These are phyloP conservation scores for Bolboschoenoplectus hybrid DNA, from an alignment of 202 grass and related monocot genomes.

Conservation along the genomic window DNA sequence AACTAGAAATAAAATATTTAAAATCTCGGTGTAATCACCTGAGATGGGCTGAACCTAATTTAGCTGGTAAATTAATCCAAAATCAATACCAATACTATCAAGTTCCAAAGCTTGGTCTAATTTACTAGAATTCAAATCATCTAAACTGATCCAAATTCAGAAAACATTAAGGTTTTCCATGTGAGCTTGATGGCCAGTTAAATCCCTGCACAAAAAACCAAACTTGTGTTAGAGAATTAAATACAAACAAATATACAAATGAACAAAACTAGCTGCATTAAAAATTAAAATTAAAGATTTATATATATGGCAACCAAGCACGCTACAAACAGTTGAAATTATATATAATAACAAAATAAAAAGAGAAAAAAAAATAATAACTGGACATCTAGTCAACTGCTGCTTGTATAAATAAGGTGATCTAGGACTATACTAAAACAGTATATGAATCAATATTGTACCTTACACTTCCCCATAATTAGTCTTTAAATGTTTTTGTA, in stretches of 20 bases:
- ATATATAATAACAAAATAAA: neutral
- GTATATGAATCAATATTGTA: neutral
- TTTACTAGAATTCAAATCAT: neutral
- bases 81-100: neutral
- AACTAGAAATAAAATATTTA: neutral
- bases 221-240: neutral
- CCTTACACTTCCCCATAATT: neutral
- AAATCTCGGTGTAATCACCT: neutral
- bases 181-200: neutral
- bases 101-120: neutral
- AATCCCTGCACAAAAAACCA: conserved; percentile 8
- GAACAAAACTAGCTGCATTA: neutral
- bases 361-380: neutral
- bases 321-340: neutral
- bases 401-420: neutral
- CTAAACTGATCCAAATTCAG: conserved; percentile 13
- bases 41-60: neutral
- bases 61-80: neutral
- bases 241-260: neutral
- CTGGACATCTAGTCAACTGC: neutral
- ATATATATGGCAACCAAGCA: neutral
- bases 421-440: neutral
- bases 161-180: neutral
- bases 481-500: neutral
- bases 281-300: neutral